Conservation (phyloP, 208 protist species). For the Balamuthia mandrillaris region DNA sequence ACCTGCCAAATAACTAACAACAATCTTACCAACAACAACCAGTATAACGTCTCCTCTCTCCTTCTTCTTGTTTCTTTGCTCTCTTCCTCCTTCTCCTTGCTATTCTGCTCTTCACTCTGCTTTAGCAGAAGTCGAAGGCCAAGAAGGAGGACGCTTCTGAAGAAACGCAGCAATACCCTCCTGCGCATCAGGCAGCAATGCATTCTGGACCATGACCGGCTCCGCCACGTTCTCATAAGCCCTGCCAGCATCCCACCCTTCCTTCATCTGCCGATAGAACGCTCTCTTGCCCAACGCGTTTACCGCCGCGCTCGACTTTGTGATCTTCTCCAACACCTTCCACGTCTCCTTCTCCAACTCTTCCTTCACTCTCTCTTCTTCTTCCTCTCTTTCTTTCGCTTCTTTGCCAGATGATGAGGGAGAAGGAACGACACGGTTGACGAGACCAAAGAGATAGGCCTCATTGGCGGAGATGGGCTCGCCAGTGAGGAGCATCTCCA, state of each 20-base stretch:
- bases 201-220: conserved; percentile 7
- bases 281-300: neutral
- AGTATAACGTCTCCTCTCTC: too few species aligned
- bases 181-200: neutral
- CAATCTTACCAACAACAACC: too few species aligned
- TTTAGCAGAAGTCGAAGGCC: too few species aligned
- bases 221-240: neutral
- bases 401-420: neutral
- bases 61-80: too few species aligned
- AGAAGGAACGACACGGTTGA: neutral
- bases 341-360: conserved; percentile 25
- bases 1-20: too few species aligned
- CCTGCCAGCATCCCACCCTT: neutral
- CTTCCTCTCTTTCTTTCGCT: neutral
- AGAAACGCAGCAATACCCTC: conserved; percentile 32
- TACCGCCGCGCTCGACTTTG: neutral
- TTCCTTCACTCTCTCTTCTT: neutral
- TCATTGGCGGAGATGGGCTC: conserved; percentile 25
- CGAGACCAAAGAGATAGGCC: neutral
- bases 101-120: too few species aligned
- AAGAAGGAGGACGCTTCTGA: neutral
- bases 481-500: conserved; percentile 39
- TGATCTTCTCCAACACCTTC: too few species aligned
- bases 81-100: too few species aligned
- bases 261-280: conserved; percentile 22